Conservation (phyloP, 805 yeast genomes). For the Candida ficus region DNA sequence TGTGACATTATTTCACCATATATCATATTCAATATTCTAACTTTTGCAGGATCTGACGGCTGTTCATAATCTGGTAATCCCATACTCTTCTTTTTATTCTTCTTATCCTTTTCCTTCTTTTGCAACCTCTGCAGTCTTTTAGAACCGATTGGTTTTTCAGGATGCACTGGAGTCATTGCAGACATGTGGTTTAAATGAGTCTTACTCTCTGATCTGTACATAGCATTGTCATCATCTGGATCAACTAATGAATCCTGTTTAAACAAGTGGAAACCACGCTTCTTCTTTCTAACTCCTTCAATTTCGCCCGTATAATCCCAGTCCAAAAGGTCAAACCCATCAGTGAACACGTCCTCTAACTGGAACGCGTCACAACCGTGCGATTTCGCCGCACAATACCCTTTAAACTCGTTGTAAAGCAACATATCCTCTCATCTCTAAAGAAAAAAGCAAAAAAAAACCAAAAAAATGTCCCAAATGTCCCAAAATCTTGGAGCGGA, state of each 20-base stretch:
- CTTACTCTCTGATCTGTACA: slow-evolving; percentile 9
- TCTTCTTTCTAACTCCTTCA: slow-evolving; percentile 9
- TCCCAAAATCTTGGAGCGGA: too few species aligned
- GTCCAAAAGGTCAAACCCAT: slow-evolving; percentile 40
- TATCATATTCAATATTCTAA: slow-evolving; percentile 12
- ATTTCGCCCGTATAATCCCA: slow-evolving; percentile 25
- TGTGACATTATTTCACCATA: slow-evolving; percentile 13
- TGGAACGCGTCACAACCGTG: neutral
- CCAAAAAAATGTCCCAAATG: too few species aligned
- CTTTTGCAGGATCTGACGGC: slow-evolving; percentile 16
- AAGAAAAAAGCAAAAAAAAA: too few species aligned
- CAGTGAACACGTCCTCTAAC: slow-evolving; percentile 11
- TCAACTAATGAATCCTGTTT: neutral
- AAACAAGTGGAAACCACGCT: slow-evolving; percentile 6
- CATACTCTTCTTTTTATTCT: slow-evolving; percentile 7
- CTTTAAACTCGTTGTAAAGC: slow-evolving; percentile 21
- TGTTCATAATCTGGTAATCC: slow-evolving; percentile 14
- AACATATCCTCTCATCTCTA: too few species aligned
- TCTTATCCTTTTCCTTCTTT: slow-evolving; percentile 1
- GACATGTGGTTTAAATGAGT: slow-evolving; percentile 11
- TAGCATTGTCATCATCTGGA: slow-evolving; percentile 9
- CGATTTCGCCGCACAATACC: slow-evolving; percentile 18
- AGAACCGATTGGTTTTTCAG: neutral
- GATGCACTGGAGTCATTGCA: neutral
- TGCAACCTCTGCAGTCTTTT: slow-evolving; percentile 4